phyloP scores from a whole-genome alignment of 2,329 filamentous ascomycete genomes.

The Aaosphaeria arxii region DNA sequence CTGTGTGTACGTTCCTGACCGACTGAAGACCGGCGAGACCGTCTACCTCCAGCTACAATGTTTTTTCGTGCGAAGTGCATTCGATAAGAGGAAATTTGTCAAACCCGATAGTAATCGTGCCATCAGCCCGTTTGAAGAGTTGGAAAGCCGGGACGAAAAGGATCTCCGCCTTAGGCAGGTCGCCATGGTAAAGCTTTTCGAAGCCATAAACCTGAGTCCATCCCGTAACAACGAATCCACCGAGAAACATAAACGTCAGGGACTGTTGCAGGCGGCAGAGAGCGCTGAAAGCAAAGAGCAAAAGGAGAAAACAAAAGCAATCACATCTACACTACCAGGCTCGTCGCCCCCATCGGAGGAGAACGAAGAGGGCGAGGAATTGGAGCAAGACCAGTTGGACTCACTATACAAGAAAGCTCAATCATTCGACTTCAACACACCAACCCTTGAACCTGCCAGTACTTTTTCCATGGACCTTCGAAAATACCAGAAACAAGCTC shows the following conservation, averaged over 20 bases:
- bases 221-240: slow-evolving; percentile 70
- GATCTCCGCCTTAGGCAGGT: slow-evolving; percentile 80
- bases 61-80: slow-evolving; percentile 71
- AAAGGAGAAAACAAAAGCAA: slow-evolving; percentile 46
- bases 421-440: slow-evolving; percentile 91
- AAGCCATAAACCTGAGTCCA: slow-evolving; percentile 81
- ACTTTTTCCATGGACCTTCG: slow-evolving; percentile 81
- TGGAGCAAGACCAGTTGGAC: slow-evolving; percentile 94
- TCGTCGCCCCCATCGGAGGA: slow-evolving; percentile 61
- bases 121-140: slow-evolving; percentile 74
- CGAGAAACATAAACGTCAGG: slow-evolving; percentile 76
- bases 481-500: slow-evolving; percentile 91
- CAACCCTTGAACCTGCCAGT: slow-evolving; percentile 76
- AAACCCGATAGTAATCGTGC: slow-evolving; percentile 67
- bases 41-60: slow-evolving; percentile 86
- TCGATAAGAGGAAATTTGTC: slow-evolving; percentile 62
- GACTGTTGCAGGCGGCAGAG: slow-evolving; percentile 82
- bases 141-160: slow-evolving; percentile 82
- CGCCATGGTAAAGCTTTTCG: slow-evolving; percentile 81
- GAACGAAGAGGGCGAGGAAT: slow-evolving; percentile 79
- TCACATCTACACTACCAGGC: slow-evolving; percentile 42
- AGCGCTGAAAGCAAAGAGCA: slow-evolving; percentile 69
- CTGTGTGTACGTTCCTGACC: slow-evolving; percentile 86
- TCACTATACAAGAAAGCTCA: slow-evolving; percentile 93
- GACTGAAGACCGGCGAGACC: slow-evolving; percentile 84